Percentiles rank a stretch among this genome's conserved stretches.
Evolutionary conservation across 768 basidiomycete species (phyloP).

Genomic region (Suillus alpinus): DNA sequence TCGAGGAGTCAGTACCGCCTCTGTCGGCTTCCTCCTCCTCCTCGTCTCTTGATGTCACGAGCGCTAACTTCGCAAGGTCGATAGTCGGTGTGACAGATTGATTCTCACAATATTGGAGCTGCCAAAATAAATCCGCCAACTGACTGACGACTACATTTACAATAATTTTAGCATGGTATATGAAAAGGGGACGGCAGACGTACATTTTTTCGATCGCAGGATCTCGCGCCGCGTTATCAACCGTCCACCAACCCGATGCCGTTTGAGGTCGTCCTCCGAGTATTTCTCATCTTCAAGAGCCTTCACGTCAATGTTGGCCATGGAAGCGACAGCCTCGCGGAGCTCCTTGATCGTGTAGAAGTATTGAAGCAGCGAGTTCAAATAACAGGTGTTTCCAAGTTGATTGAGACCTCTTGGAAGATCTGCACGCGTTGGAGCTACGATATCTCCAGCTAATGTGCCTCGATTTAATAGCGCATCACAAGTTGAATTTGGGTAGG

Average conservation of each 20-base stretch:
- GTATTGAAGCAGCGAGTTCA: conserved; percentile 83
- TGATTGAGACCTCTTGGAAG: conserved; percentile 86
- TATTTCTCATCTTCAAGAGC: conserved; percentile 65
- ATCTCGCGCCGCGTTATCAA: conserved; percentile 81
- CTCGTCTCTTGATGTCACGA: conserved; percentile 88
- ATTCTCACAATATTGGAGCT: conserved; percentile 64
- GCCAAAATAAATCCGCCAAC: conserved; percentile 74
- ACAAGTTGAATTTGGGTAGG: not conserved
- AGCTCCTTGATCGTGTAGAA: conserved; percentile 95
- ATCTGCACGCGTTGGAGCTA: conserved; percentile 52
- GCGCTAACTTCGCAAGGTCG: conserved; percentile 87
- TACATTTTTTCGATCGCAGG: conserved; percentile 81
- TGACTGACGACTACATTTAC: conserved; percentile 66
- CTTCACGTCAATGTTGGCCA: conserved; percentile 55
- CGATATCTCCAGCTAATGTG: conserved; percentile 61
- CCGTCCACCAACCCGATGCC: conserved; percentile 85
- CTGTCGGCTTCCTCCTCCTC: conserved; percentile 78
- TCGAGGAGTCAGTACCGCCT: conserved; percentile 75
- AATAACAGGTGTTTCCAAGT: conserved; percentile 84
- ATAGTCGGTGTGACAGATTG: conserved; percentile 78
- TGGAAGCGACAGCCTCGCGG: conserved; percentile 66
- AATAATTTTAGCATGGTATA: conserved; percentile 11
- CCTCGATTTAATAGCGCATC: conserved; percentile 5
- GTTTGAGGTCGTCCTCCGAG: conserved; percentile 77
- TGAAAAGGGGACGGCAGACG: conserved; percentile 20